These are phyloP conservation scores for Pestalotiopsis fici DNA, from an alignment of 2,329 filamentous ascomycete genomes.

Conservation along the genomic window DNA sequence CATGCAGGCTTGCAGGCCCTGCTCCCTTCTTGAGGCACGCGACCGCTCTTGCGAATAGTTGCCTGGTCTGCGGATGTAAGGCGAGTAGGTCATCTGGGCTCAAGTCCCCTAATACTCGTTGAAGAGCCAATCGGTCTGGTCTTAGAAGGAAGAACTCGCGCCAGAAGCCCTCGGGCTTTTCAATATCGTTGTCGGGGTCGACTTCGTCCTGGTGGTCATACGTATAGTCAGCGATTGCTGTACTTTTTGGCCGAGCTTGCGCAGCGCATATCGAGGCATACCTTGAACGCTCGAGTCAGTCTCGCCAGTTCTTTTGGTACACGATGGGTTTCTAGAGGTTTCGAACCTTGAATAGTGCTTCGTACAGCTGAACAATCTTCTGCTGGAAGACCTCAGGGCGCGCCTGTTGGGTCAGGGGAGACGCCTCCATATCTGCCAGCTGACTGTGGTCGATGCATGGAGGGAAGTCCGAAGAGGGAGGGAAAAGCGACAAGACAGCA, in stretches of 20 bases:
- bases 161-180: conserved; percentile 91
- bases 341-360: conserved; percentile 74
- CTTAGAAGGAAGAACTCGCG: conserved; percentile 89
- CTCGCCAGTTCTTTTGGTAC: background rate
- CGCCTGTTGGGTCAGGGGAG: conserved; percentile 89
- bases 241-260: background rate
- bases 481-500: background rate
- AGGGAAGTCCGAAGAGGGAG: conserved; percentile 6
- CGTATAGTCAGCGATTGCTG: conserved; percentile 21
- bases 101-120: conserved; percentile 68
- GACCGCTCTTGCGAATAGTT: conserved; percentile 77
- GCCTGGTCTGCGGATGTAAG: conserved; percentile 74
- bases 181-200: conserved; percentile 61
- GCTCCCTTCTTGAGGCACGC: conserved; percentile 63
- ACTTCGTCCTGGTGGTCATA: conserved; percentile 46
- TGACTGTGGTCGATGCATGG: conserved; percentile 15
- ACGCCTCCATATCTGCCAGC: conserved; percentile 70
- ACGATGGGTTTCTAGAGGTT: conserved; percentile 4
- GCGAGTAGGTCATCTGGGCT: conserved; percentile 75
- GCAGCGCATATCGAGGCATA: background rate
- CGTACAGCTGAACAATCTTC: conserved; percentile 90
- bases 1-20: conserved; percentile 70
- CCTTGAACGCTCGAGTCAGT: conserved; percentile 12
- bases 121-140: conserved; percentile 72
- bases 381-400: conserved; percentile 89